Evolutionary conservation across 2,329 filamentous ascomycete species (phyloP).

Genomic region (Pseudopithomyces maydicus): DNA sequence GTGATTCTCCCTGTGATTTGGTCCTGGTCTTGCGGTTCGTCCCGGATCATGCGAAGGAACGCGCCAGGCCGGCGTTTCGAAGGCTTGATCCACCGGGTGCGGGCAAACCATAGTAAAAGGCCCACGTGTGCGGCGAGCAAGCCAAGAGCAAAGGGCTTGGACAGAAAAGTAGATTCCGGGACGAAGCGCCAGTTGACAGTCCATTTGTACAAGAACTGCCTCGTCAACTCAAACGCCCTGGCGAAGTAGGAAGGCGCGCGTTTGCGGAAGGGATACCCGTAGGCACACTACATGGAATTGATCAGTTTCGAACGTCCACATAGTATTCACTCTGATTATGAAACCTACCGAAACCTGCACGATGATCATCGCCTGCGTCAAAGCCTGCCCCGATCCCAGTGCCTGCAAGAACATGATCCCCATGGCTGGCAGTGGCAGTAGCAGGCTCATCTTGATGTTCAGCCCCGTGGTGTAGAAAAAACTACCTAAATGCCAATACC

Average conservation of each 20-base stretch:
- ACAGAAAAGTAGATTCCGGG: conserved; percentile 80
- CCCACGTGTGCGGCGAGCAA: conserved; percentile 69
- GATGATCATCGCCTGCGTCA: conserved; percentile 74
- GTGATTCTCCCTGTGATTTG: conserved; percentile 65
- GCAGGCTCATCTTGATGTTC: conserved; percentile 92
- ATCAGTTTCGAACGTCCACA: conserved; percentile 15
- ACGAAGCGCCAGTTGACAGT: conserved; percentile 98
- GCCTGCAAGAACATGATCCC: conserved; percentile 77
- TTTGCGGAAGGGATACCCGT: conserved; percentile 69
- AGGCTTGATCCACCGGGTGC: conserved; percentile 74
- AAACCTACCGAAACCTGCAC: conserved; percentile 74
- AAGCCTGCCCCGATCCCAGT: conserved; percentile 66
- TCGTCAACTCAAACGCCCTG: conserved; percentile 86
- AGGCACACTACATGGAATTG: conserved; percentile 49
- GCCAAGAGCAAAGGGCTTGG: conserved; percentile 67
- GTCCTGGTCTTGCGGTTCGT: conserved; percentile 56
- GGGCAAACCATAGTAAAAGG: conserved; percentile 70
- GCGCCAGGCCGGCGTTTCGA: conserved; percentile 62
- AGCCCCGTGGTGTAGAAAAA: conserved; percentile 77
- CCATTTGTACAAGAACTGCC: conserved; percentile 95
- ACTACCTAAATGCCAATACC: conserved; percentile 74
- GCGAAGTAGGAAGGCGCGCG: conserved; percentile 75
- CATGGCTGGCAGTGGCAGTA: conserved; percentile 82
- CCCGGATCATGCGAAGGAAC: conserved; percentile 58
- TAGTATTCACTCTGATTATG: not conserved